Base-by-base conservation (phyloP, 106 monocot genomes). In the Phalaenopsis aphrodite region DNA sequence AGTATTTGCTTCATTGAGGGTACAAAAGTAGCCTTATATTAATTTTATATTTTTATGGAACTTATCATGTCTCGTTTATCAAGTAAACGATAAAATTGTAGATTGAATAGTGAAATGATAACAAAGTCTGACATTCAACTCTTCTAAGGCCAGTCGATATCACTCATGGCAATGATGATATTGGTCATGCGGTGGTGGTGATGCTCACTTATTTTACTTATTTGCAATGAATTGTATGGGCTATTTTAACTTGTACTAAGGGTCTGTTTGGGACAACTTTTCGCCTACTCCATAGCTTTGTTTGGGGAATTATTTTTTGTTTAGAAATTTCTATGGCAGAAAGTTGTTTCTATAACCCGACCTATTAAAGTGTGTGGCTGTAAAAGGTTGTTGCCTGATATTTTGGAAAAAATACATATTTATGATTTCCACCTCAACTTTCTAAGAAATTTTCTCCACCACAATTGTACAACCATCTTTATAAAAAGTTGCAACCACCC, bases 1-100 rank as follows among this genome's bases (percentile, higher is more conserved):
- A 76, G 89, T 88, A 47, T 93, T 95, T 87, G 89, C 93, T 66
- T 95, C 95, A n/a, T 84, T 93, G 85, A 83, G 85, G 90, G 95
- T 95, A 89, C 47, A 57, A 16, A 18, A 41, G 55, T 56, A 39
- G 58, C 37, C 39, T 3, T 30, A 2, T 12, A 18, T 43, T 7
- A 8, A 43, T 74, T 42, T 74, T 45, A 42, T 19, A 71, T 38
- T 41, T 71, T 52, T 16, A 39, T 12, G 71, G 9, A 39, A 71
- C 14, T 71, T 41, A 15, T 41, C 71, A 38, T 71, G 41, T 41
- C 41, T 71, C 41, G 3, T 14, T 41, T 71, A 38, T 71, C 3
- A 71, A 41, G 64, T 65, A 24, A 65, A 24, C 69, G 5, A 39
- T 38, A 21, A 69, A 69, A 19, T 69, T 38, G 14, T 69, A 38